A percentile compares a stretch with the other conserved stretches of the same genome.
phyloP scores from a whole-genome alignment of 2,329 filamentous ascomycete genomes.

The Nakataea oryzae region DNA sequence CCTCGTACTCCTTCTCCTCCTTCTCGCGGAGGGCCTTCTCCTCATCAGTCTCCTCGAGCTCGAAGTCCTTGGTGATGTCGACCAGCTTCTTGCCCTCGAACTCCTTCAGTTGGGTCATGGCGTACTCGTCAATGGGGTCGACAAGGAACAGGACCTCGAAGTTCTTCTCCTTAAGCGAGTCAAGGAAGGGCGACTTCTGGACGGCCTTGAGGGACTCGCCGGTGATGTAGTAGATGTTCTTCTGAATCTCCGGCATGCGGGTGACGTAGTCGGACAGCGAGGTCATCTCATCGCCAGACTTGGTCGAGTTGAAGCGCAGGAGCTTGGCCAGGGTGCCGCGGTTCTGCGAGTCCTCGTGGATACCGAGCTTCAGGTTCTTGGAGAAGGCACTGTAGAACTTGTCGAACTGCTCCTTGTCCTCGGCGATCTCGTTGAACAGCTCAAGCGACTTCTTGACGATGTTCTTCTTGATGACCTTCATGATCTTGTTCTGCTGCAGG shows the following conservation, averaged over 20 bases:
- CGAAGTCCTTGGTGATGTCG: constrained; percentile 99
- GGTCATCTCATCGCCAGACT: constrained; percentile 91
- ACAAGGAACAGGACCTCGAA: constrained; percentile 99
- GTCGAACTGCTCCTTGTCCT: constrained; percentile 99
- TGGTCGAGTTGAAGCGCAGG: constrained; percentile 97
- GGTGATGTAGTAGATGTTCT: constrained; percentile 99
- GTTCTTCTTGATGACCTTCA: constrained; percentile 99
- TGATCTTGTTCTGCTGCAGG: constrained; percentile 99
- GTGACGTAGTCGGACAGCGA: constrained; percentile 97
- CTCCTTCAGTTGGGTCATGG: constrained; percentile 99
- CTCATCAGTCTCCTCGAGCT: constrained; percentile 98
- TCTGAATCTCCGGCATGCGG: constrained; percentile 99
- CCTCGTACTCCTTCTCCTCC: constrained; percentile 97
- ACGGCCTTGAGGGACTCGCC: constrained; percentile 99
- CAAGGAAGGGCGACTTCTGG: constrained; percentile 95
- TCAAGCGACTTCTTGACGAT: constrained; percentile 99
- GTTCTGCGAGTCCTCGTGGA: constrained; percentile 99
- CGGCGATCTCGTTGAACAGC: constrained; percentile 97
- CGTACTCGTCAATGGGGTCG: constrained; percentile 98
- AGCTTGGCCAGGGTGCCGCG: constrained; percentile 88
- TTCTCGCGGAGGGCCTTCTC: constrained; percentile 94
- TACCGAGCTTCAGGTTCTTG: constrained; percentile 99
- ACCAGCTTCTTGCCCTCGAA: constrained; percentile 99
- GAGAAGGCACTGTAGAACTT: constrained; percentile 99
- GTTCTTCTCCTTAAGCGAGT: constrained; percentile 96